These are phyloP conservation scores for Fusarium veterinarium DNA, from an alignment of 2,329 filamentous ascomycete species.

Conservation along the genomic window DNA sequence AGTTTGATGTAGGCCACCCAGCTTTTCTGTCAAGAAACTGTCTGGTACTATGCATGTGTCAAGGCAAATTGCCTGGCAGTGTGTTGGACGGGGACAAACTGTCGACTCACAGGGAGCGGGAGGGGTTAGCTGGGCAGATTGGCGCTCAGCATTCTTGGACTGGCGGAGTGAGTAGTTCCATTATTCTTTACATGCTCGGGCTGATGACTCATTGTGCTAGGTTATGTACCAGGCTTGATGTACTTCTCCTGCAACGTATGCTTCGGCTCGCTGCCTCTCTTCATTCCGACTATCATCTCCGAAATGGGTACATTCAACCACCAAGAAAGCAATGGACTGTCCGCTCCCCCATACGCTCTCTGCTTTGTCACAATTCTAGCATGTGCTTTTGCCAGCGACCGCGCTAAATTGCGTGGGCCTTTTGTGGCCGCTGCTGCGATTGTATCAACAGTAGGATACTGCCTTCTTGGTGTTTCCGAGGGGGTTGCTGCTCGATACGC, in stretches of 20 bases:
- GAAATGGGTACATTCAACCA: neutral
- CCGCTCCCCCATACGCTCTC: neutral
- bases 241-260: neutral
- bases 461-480: neutral
- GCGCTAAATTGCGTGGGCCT: neutral
- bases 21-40: neutral
- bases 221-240: neutral
- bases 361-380: neutral
- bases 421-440: neutral
- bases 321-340: neutral
- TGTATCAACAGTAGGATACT: neutral
- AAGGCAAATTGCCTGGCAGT: neutral
- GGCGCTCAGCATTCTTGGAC: neutral
- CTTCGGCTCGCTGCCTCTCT: neutral
- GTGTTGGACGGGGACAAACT: neutral
- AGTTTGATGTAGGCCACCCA: neutral
- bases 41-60: neutral
- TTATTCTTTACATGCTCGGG: neutral
- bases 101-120: neutral
- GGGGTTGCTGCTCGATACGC: neutral
- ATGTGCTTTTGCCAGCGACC: neutral
- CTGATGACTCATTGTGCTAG: neutral
- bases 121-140: neutral
- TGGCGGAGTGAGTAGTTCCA: neutral
- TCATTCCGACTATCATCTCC: neutral